phyloP scores from a whole-genome alignment of 805 yeast genomes.

The Clavispora santaluciae region DNA sequence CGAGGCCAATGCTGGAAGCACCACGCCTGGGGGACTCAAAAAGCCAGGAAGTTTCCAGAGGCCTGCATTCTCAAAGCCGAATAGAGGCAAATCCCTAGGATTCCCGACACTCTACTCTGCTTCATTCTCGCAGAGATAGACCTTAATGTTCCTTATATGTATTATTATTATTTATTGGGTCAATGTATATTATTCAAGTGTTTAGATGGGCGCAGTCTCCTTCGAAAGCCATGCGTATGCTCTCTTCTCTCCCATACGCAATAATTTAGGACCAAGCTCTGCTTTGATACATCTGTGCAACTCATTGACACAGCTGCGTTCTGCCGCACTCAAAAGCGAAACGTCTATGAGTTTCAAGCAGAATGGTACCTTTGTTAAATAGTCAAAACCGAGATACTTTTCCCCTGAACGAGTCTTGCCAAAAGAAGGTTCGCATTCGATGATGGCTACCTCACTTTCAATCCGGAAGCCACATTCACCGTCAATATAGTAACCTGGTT shows the following conservation, averaged over 20 bases:
- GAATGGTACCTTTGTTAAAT: conserved; percentile 40
- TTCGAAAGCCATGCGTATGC: conserved; percentile 67
- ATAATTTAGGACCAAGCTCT: conserved; percentile 33
- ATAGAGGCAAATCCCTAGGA: conserved; percentile 7
- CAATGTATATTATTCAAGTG: neutral
- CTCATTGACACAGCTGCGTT: conserved; percentile 36
- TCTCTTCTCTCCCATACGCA: conserved; percentile 49
- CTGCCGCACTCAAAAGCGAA: conserved; percentile 24
- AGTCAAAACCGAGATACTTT: conserved; percentile 33
- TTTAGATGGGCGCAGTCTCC: conserved; percentile 46
- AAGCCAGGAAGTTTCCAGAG: conserved; percentile 14
- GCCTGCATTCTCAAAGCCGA: conserved; percentile 9
- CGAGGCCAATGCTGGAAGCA: neutral
- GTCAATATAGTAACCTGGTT: conserved; percentile 91
- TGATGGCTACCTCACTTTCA: conserved; percentile 73
- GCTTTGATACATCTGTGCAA: conserved; percentile 29
- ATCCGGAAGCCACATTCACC: conserved; percentile 88
- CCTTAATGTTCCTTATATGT: neutral
- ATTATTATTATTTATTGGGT: neutral
- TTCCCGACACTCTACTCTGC: conserved; percentile 16
- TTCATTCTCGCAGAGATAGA: conserved; percentile 9
- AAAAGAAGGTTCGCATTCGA: conserved; percentile 37
- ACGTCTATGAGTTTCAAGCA: conserved; percentile 32
- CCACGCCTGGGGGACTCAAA: conserved; percentile 5
- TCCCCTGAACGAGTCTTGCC: conserved; percentile 27